Conservation (phyloP, 2,329 filamentous ascomycete species). For the Colletotrichum noveboracense region DNA sequence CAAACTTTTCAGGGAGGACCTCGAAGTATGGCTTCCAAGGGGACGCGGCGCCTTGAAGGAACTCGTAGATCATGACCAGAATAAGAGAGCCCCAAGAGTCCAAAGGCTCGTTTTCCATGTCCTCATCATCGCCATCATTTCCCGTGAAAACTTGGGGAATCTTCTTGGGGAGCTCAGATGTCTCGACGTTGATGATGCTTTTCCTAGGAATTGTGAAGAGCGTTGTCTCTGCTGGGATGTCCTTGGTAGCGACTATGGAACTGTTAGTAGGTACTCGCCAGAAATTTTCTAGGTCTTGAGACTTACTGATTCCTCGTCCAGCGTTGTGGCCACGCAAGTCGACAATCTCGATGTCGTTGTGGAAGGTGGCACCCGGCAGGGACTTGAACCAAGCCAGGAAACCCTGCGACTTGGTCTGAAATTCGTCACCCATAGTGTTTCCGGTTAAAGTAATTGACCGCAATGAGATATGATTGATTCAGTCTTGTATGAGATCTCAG, state of each 20-base stretch:
- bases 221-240: conserved; percentile 76
- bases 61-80: conserved; percentile 81
- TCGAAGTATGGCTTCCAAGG: conserved; percentile 80
- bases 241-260: conserved; percentile 67
- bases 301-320: conserved; percentile 60
- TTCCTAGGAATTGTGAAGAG: conserved; percentile 81
- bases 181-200: conserved; percentile 74
- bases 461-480: neutral
- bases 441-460: neutral
- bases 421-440: conserved; percentile 37
- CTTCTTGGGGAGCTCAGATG: conserved; percentile 68
- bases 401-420: conserved; percentile 44
- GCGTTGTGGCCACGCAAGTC: conserved; percentile 56
- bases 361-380: conserved; percentile 58
- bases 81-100: conserved; percentile 69
- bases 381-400: conserved; percentile 62
- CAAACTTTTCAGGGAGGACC: conserved; percentile 73
- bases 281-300: rapidly evolving
- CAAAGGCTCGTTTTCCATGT: conserved; percentile 41
- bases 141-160: conserved; percentile 59
- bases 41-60: conserved; percentile 62
- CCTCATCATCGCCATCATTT: conserved; percentile 32
- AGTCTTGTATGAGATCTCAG: neutral
- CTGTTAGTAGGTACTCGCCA: neutral
- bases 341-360: conserved; percentile 54